Evolutionary conservation across 176 grass and related monocot species (phyloP).

Genomic region (Oryza australiensis): DNA sequence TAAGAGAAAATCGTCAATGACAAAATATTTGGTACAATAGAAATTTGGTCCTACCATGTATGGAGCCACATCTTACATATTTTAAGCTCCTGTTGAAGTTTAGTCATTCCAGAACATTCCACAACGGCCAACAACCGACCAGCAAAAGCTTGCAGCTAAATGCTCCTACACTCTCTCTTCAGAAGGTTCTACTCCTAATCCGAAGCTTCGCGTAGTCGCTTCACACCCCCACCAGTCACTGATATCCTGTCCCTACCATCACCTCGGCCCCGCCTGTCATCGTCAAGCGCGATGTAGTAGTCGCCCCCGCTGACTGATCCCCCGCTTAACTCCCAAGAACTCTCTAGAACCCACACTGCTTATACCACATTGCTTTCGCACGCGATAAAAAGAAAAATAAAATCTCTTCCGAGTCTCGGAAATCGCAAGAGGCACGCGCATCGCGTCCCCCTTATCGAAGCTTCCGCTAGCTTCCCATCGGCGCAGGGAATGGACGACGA

Average conservation of each 20-base stretch:
- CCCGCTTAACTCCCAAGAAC: background rate
- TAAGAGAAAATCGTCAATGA: too few species aligned
- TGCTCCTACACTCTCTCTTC: too few species aligned
- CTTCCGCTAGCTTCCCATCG: background rate
- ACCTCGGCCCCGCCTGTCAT: background rate
- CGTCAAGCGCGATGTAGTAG: background rate
- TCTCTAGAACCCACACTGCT: background rate
- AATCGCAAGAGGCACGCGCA: background rate
- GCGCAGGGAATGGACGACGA: conserved; percentile 58
- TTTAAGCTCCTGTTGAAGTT: too few species aligned
- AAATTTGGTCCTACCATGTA: too few species aligned
- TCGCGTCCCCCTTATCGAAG: background rate
- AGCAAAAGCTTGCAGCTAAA: too few species aligned
- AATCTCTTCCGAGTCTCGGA: background rate
- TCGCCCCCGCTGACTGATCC: background rate
- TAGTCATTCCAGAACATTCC: too few species aligned
- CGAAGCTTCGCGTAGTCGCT: too few species aligned
- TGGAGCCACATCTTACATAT: too few species aligned
- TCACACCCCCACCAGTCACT: background rate
- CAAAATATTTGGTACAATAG: too few species aligned
- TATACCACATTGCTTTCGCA: background rate
- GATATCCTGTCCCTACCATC: background rate
- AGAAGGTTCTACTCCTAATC: background rate
- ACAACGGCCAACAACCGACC: too few species aligned
- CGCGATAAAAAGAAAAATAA: background rate